Evolutionary conservation across 768 basidiomycete genomes (phyloP), one percentile per base, ranked within the genome.

Genomic region (Holtermanniella nyarrowii): DNA sequence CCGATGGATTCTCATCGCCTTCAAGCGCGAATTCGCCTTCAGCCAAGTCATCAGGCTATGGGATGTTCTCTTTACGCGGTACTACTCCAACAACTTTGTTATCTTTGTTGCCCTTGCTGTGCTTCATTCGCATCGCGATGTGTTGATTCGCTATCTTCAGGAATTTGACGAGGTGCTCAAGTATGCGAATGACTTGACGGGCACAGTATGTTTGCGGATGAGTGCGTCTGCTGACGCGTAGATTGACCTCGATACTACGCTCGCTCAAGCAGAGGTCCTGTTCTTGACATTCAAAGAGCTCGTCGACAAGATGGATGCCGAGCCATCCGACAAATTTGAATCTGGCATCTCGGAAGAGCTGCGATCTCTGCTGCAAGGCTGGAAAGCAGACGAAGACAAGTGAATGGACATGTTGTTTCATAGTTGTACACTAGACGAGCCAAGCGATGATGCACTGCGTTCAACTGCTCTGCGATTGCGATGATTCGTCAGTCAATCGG

Each of bases 1-100:
- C 80, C 81, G 93, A 81, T 91, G 76, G 62, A 79, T 67, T 18
- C 46, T 73, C 37, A 95, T 96, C 57, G 76, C 84, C 0, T 96
- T 95, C 78, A 96, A 99, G 74, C 85, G 95, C 53, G 95, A 99
- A 72, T 96, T 97, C 70, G 75, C 84, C 3, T 96, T 97, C 71
- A 80, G 86, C 26, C 86, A 95, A 48, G 86, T 97, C 37, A 75
- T 93, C 42, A 77, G 80, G 4, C 73, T 97, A 7, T 99, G 95
- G 95, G 95, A 99, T 70, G 84, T 72, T 44, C 50, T 73, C 4
- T 73, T 69, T 59, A 70, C 70, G 3, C 82, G 91, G 62, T 87
- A 86, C 68, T 90, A 90, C 72, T 86, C 84, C 71, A 81, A 80
- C 25, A 75, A 81, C 18, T 95, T 96, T 60, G 80, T 88, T n/a